Evolutionary conservation across 139 green algal species (phyloP).

Genomic region (Coelastrella sp.): DNA sequence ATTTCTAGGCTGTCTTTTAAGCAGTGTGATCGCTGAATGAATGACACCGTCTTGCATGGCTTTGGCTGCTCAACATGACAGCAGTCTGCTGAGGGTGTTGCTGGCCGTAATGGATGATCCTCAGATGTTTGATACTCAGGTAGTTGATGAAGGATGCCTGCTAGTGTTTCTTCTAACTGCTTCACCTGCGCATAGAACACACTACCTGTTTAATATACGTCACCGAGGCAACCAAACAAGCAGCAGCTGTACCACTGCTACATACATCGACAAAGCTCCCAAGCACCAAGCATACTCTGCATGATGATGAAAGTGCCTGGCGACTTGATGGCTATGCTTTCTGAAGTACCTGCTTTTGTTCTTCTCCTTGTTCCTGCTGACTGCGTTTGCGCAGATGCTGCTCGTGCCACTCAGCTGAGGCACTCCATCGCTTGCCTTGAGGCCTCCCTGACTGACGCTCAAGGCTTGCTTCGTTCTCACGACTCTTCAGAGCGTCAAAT

Average conservation of each 20-base stretch:
- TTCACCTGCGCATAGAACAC: slow-evolving; percentile 1
- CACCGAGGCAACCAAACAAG: neutral
- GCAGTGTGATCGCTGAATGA: slow-evolving; percentile 12
- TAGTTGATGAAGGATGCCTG: slow-evolving; percentile 26
- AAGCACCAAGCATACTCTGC: too few relatives aligned
- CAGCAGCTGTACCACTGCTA: neutral
- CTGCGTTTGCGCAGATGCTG: neutral
- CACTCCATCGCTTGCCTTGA: slow-evolving; percentile 19
- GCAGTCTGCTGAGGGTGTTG: slow-evolving; percentile 20
- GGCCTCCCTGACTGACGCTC: slow-evolving; percentile 11
- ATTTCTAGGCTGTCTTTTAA: neutral
- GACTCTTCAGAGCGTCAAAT: neutral
- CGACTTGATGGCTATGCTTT: neutral
- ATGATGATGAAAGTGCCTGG: too few relatives aligned
- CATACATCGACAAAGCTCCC: too few relatives aligned
- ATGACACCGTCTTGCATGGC: neutral
- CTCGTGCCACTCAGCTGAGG: slow-evolving; percentile 8
- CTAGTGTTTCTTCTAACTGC: neutral
- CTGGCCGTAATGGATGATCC: neutral
- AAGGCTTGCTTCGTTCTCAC: neutral
- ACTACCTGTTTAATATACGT: neutral
- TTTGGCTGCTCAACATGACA: neutral
- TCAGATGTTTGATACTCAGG: slow-evolving; percentile 17
- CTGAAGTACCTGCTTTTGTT: slow-evolving; percentile 1
- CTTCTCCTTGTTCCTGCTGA: slow-evolving; percentile 3